Conservation (phyloP, 192 early-diverging fungal genomes). For the Coemansia sp. region DNA sequence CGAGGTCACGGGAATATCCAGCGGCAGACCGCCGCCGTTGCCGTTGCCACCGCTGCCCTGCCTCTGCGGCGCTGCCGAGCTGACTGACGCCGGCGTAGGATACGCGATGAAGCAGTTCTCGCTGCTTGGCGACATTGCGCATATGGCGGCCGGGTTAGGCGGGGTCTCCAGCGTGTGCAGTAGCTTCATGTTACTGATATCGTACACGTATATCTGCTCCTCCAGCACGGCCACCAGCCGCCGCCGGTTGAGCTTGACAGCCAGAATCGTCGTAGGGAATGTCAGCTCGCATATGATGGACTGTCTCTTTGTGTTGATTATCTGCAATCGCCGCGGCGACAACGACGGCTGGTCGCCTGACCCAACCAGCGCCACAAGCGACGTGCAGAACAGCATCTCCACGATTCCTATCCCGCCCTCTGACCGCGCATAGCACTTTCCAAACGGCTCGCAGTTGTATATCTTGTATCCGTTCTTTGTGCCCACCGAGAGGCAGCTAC, state of each 20-base stretch:
- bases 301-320: slow-evolving; percentile 97
- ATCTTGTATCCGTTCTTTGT: slow-evolving; percentile 84
- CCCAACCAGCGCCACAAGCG: slow-evolving; percentile 94
- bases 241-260: slow-evolving; percentile 94
- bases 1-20: slow-evolving; percentile 53
- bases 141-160: slow-evolving; percentile 86
- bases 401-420: slow-evolving; percentile 92
- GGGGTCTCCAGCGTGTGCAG: slow-evolving; percentile 94
- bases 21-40: background rate
- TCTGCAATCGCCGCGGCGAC: slow-evolving; percentile 87
- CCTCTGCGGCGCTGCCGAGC: slow-evolving; percentile 54
- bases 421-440: slow-evolving; percentile 88
- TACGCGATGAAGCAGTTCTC: slow-evolving; percentile 97
- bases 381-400: slow-evolving; percentile 97
- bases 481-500: slow-evolving; percentile 88
- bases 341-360: slow-evolving; percentile 86
- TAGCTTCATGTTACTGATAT: slow-evolving; percentile 98
- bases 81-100: slow-evolving; percentile 72
- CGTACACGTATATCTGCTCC: slow-evolving; percentile 95
- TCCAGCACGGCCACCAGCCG: slow-evolving; percentile 93
- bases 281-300: slow-evolving; percentile 97
- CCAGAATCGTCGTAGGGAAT: slow-evolving; percentile 88
- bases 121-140: slow-evolving; percentile 86
- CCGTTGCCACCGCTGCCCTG: slow-evolving; percentile 19
- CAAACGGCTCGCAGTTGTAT: slow-evolving; percentile 97